Evolutionary conservation across 2,329 filamentous ascomycete genomes (phyloP), one percentile per base, ranked within the genome.

Genomic region (Cercospora zeae-maydis): DNA sequence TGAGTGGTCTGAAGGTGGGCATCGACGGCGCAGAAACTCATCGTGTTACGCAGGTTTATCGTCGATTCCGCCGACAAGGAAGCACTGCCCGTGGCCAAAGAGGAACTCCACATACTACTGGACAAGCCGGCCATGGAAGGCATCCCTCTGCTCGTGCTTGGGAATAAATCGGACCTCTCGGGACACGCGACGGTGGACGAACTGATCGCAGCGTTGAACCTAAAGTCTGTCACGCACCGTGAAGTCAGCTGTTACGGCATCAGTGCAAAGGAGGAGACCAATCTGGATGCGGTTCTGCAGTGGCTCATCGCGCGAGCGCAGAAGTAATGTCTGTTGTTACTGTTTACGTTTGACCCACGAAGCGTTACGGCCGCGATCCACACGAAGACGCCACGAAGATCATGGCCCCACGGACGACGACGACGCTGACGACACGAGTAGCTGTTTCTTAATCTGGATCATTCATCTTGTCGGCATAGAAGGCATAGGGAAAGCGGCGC

Each of bases 171-270:
- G 31, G 95, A 99, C 75, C 86, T 99, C 57, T 87, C 89, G n/a
- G 85, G 92, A 73, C 96, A 93, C 78, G 81, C 97, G 67, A 90
- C 90, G 31, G 93, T 98, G 45, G 95, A 99, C 76, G 92, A 98
- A 78, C 80, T 99, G 75, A 98, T 99, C 79, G 93, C 96, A 65
- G 88, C 88, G 66, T 84, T 99, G 78, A 88, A 96, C 72, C 84
- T 99, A 62, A 96, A 95, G 77, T 87, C 86, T 70, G 92, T 99
- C 76, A 90, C 88, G 64, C 89, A 92, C 73, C 91, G 95, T 60
- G 95, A 99, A 78, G 93, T 99, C 71, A 96, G 92, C 80, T 98
- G 95, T 80, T 99, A 99, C 78, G 93, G 93, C 66, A 97, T 99
- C 80, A 97, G 93, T 76, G 95, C 93, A 65, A 98, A 98, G 78